Evolutionary conservation across 352 stramenopile genomes (phyloP).

Genomic region (Saprolegnia diclina): DNA sequence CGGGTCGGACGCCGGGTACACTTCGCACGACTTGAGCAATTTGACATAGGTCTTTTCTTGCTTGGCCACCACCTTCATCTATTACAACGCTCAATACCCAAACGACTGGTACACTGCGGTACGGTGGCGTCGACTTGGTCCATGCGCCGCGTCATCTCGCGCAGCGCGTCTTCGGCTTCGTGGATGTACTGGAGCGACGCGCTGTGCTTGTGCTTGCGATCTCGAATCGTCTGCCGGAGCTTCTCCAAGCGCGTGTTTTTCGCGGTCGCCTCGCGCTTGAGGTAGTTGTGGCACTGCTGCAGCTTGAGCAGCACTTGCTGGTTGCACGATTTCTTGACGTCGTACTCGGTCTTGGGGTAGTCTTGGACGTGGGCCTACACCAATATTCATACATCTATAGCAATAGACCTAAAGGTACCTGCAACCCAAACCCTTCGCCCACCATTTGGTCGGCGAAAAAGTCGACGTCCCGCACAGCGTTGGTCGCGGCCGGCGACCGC

Average conservation of each 20-base stretch:
- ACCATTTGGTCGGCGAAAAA: background rate
- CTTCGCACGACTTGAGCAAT: constrained; percentile 53
- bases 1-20: constrained; percentile 53
- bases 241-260: constrained; percentile 60
- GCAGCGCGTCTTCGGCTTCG: constrained; percentile 63
- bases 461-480: background rate
- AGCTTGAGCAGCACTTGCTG: constrained; percentile 71
- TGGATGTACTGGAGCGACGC: constrained; percentile 67
- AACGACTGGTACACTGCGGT: constrained; percentile 40
- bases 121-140: constrained; percentile 62
- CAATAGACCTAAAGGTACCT: too few relatives aligned
- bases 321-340: constrained; percentile 72
- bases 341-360: constrained; percentile 71
- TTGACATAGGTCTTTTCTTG: constrained; percentile 71
- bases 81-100: background rate
- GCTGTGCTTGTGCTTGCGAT: constrained; percentile 56
- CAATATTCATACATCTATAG: too few relatives aligned
- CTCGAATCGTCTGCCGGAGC: constrained; percentile 53
- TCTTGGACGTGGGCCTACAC: constrained; percentile 59
- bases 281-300: constrained; percentile 60
- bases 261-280: constrained; percentile 49
- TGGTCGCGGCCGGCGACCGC: constrained; percentile 4
- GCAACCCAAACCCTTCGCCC: constrained; percentile 46
- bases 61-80: constrained; percentile 29
- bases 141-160: constrained; percentile 67